phyloP scores from a whole-genome alignment of 2,329 filamentous ascomycete genomes.

The Talaromyces sp. region DNA sequence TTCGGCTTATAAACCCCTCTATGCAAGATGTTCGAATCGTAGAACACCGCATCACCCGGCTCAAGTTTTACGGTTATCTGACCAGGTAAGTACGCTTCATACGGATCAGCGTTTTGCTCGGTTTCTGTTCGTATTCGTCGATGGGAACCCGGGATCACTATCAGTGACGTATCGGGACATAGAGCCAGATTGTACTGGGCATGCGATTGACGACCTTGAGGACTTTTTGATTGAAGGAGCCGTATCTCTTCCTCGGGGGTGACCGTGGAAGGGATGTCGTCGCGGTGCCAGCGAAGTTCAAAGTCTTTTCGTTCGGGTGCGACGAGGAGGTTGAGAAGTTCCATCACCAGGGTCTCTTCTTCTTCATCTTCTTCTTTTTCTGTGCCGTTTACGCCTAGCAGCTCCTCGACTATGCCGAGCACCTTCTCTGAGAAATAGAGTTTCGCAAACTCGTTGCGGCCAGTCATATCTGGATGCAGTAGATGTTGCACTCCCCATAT shows the following conservation, averaged over 20 bases:
- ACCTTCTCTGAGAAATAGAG: slow-evolving; percentile 70
- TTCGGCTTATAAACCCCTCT: slow-evolving; percentile 44
- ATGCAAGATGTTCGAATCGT: slow-evolving; percentile 80
- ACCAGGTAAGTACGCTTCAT: slow-evolving; percentile 58
- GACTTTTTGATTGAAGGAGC: slow-evolving; percentile 53
- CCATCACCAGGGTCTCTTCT: slow-evolving; percentile 72
- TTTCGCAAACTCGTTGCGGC: slow-evolving; percentile 59
- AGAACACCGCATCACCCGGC: slow-evolving; percentile 79
- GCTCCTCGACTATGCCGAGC: slow-evolving; percentile 60
- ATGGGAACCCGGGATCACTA: slow-evolving; percentile 78
- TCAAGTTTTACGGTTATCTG: slow-evolving; percentile 65
- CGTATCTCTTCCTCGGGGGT: slow-evolving; percentile 63
- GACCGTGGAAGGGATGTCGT: slow-evolving; percentile 70
- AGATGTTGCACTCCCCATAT: slow-evolving; percentile 92
- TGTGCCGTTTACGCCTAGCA: slow-evolving; percentile 50
- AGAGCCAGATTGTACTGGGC: slow-evolving; percentile 87
- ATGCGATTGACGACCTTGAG: slow-evolving; percentile 56
- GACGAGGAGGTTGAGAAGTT: slow-evolving; percentile 82
- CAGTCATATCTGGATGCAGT: slow-evolving; percentile 67
- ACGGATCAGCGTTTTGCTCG: slow-evolving; percentile 67
- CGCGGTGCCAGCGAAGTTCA: slow-evolving; percentile 77
- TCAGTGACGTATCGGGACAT: slow-evolving; percentile 67
- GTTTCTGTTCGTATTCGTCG: slow-evolving; percentile 63
- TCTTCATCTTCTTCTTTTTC: slow-evolving; percentile 28
- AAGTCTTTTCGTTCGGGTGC: slow-evolving; percentile 66